Evolutionary conservation across 495 filamentous ascomycete genomes (phyloP), one percentile per base, ranked within the genome.

Genomic region (Penicillium argentinense): DNA sequence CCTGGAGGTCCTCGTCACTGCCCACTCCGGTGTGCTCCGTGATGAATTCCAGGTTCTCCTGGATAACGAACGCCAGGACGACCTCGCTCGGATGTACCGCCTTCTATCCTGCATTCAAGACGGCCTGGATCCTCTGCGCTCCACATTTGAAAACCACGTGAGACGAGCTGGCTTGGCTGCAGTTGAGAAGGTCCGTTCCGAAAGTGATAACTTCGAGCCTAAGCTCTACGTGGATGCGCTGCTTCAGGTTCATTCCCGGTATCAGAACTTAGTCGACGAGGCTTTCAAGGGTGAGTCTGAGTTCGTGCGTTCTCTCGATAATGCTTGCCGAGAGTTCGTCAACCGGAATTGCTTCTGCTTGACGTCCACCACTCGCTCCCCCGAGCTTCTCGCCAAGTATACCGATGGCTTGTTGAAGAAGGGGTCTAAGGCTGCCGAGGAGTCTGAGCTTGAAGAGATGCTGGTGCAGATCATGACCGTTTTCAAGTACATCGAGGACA

Each of bases 401-500:
- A 88, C 91, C n/a, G 93, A 98, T 69, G 82, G 86, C 2, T 74
- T 99, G 17, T 76, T 99, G 25, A 91, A 92, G 64, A 97, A 96
- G 77, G 92, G 88, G 42, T 85, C 88, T 9, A 91, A 89, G 59
- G 85, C 87, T 48, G 84, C 88, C 8, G 93, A 97, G 64, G 95
- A 97, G 64, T 85, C 86, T 18, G 91, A 97, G 51, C 81, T 97
- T 41, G 93, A 99, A 68, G 83, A 85, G 51, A 89, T 88, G 44
- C 73, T 97, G 30, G 82, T 84, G n/a, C 88, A 97, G 61, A 91
- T 99, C 58, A 99, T 99, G 93, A 96, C 91, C 2, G 89, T 97
- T 27, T 99, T 99, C 82, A 99, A 99, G 69, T 99, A 97, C 72
- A 97, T 99, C 54, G 95, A 99, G 60, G 93, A 99, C 71, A 97